A percentile compares a stretch with the other conserved stretches of the same genome.
Conservation (phyloP, 257 asterid genomes). For the Vinca minor region DNA sequence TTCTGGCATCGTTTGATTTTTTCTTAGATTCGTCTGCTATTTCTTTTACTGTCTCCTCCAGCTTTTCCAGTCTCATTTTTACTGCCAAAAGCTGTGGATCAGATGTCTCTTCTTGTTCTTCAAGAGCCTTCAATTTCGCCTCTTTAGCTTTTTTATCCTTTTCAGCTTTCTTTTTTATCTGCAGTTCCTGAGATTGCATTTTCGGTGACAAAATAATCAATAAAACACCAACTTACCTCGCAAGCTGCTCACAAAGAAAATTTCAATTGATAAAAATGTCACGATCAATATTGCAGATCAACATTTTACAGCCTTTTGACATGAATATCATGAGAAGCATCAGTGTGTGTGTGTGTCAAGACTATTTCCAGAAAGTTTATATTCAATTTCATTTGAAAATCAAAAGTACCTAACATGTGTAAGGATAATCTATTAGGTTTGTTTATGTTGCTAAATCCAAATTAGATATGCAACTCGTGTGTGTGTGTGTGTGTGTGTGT, state of each 20-base stretch:
- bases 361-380: background rate
- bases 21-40: slow-evolving; percentile 44
- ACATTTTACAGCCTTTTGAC: background rate
- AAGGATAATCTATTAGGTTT: no score
- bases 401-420: no score
- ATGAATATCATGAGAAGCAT: background rate
- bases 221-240: no score
- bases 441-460: no score
- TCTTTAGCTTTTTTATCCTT: slow-evolving; percentile 80
- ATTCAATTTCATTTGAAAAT: no score
- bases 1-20: slow-evolving; percentile 20
- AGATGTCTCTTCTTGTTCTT: slow-evolving; percentile 38
- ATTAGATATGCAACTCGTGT: no score
- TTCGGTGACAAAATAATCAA: background rate
- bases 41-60: slow-evolving; percentile 60
- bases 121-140: slow-evolving; percentile 60
- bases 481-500: no score
- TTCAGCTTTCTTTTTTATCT: slow-evolving; percentile 72
- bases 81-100: slow-evolving; percentile 63
- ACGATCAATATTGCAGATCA: background rate
- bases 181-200: slow-evolving; percentile 44
- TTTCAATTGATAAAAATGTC: background rate
- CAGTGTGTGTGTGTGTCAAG: no score
- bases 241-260: background rate
- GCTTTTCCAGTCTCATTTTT: slow-evolving; percentile 64